phyloP scores from a whole-genome alignment of 768 basidiomycete species.

The Tulasnella sp. region DNA sequence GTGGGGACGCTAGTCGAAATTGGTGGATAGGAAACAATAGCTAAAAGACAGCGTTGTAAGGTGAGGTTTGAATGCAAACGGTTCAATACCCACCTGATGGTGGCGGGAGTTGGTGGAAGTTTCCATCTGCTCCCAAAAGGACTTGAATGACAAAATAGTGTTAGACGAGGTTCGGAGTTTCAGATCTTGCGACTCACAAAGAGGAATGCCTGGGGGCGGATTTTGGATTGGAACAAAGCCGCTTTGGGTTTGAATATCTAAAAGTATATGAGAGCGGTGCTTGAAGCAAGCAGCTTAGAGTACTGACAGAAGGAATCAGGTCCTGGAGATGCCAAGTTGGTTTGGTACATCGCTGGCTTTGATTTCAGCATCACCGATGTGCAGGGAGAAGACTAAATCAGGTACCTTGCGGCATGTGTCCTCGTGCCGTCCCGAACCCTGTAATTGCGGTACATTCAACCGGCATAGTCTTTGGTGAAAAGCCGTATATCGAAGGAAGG shows the following conservation, averaged over 20 bases:
- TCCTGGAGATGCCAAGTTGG: no score
- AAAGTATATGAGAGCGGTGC: background rate
- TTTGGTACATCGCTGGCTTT: no score
- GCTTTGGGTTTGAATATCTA: background rate
- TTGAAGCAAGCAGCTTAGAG: background rate
- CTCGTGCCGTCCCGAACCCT: no score
- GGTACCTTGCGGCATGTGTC: no score
- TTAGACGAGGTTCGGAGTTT: no score
- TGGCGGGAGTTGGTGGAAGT: background rate
- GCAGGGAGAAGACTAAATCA: no score
- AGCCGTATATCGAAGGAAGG: background rate
- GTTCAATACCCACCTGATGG: background rate
- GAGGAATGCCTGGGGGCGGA: background rate
- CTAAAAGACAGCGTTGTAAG: no score
- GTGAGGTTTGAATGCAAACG: background rate
- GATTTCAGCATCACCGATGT: no score
- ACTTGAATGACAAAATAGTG: background rate
- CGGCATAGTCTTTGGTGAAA: no score
- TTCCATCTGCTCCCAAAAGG: background rate
- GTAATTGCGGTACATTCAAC: no score
- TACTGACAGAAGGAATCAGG: no score
- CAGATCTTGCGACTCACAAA: background rate
- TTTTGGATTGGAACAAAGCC: background rate
- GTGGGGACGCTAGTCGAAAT: background rate
- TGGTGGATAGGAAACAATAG: background rate